These are phyloP conservation scores for Passalora sequoiae DNA, from an alignment of 2,329 filamentous ascomycete species.

Conservation along the genomic window DNA sequence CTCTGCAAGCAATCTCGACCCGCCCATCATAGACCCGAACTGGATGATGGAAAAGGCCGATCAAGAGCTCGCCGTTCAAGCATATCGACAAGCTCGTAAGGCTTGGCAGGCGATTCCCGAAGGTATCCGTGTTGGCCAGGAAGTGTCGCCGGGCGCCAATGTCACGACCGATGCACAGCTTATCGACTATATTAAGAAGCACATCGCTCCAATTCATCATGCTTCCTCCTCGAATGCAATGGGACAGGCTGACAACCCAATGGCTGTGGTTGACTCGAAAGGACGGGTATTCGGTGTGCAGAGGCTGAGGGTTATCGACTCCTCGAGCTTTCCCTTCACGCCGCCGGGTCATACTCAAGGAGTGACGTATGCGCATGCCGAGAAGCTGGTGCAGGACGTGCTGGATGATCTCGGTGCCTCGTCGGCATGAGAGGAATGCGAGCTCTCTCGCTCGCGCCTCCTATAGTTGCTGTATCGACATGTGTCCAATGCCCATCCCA, in stretches of 20 bases:
- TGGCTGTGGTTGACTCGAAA: constrained; percentile 36
- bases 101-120: constrained; percentile 22
- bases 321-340: constrained; percentile 30
- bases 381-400: constrained; percentile 20
- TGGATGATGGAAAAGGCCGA: constrained; percentile 36
- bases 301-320: constrained; percentile 38
- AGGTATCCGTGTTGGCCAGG: constrained; percentile 32
- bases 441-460: not conserved
- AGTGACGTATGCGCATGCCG: constrained; percentile 17
- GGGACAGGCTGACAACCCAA: constrained; percentile 30
- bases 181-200: constrained; percentile 29
- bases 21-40: constrained; percentile 35
- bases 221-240: constrained; percentile 17
- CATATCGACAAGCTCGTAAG: constrained; percentile 32
- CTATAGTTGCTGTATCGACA: too few species aligned
- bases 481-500: too few species aligned
- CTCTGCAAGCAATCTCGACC: constrained; percentile 25
- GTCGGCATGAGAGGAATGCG: not conserved
- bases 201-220: constrained; percentile 16
- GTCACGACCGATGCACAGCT: constrained; percentile 43
- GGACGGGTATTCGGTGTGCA: constrained; percentile 37
- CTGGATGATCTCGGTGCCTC: constrained; percentile 8
- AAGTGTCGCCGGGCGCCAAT: constrained; percentile 37
- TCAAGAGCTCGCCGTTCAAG: constrained; percentile 31
- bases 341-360: constrained; percentile 35